Base-by-base conservation (phyloP, 805 yeast genomes). In the Lipomyces sp. region DNA sequence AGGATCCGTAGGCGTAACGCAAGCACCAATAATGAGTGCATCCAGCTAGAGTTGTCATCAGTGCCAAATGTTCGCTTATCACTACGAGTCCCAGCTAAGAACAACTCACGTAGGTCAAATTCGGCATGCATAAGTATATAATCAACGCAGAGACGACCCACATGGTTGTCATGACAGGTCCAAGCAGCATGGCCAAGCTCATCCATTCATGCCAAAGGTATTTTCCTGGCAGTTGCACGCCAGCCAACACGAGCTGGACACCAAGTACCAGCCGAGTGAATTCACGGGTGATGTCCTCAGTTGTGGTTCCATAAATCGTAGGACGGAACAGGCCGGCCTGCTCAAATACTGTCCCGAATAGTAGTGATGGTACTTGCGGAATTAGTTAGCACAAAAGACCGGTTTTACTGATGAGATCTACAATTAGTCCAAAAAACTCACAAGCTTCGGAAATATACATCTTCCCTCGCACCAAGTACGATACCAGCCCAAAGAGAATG, bases 1-100 rank as follows among this genome's bases (percentile, higher is more conserved):
- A 2, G 92, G 93, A 75, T 88, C 93, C 0, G 93, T 88, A 6
- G 92, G 92, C 0, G 93, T 88, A 61, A 88, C 84, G 75, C 92
- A 88, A 1, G 90, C 90, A 10, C 86, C 82, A 0, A 88, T 86
- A 60, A 88, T 78, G 39, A 88, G 81, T 4, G 86, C 85, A 59
- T 86, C 84, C 29, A 65, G 57, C 67, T 64, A 51, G 29, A 34
- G 13, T 33, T 6, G 37, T 15, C n/a, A 53, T 62, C 34, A 51
- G 84, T 76, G 74, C 84, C 24, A 11, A 7, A 18, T 35, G 15
- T 33, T 15, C 48, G 10, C 32, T 11, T 15, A 18, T 60, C 42
- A 18, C 56, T 13, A 34, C 24, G 24, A 24, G 24, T 15, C 53
- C 3, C 18, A 33, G 24, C 45, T n/a, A 10, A 24, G 29, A 5